Percentiles rank a stretch among this genome's conserved stretches.
These are phyloP conservation scores for Alternaria tenuissima DNA, from an alignment of 2,329 filamentous ascomycete genomes.

Conservation along the genomic window DNA sequence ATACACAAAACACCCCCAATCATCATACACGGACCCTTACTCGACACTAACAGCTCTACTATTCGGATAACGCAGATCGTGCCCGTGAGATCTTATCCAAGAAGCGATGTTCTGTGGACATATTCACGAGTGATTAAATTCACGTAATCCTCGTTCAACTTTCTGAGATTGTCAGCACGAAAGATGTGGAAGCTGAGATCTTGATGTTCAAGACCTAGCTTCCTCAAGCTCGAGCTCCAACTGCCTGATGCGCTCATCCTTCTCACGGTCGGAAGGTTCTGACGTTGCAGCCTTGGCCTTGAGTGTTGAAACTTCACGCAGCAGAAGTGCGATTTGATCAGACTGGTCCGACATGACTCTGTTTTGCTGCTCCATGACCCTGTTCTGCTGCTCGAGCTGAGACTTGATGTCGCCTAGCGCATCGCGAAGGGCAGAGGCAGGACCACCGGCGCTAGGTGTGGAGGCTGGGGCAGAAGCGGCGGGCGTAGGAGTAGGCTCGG, in stretches of 20 bases:
- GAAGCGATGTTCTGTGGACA: not conserved
- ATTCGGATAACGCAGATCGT: not conserved
- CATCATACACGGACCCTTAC: constrained; percentile 12
- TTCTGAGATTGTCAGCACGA: not conserved
- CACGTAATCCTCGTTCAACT: not conserved
- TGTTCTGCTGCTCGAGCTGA: constrained; percentile 78
- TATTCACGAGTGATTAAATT: constrained; percentile 6
- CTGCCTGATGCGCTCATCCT: constrained; percentile 53
- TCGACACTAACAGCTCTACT: not conserved
- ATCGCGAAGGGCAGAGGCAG: constrained; percentile 66
- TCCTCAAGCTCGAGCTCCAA: constrained; percentile 54
- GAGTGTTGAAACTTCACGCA: constrained; percentile 68
- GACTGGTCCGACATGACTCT: constrained; percentile 80
- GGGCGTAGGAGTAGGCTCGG: constrained; percentile 50
- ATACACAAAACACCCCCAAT: constrained; percentile 18
- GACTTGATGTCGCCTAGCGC: constrained; percentile 80
- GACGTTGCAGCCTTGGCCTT: constrained; percentile 74
- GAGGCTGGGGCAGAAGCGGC: constrained; percentile 51
- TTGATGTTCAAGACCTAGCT: constrained; percentile 43
- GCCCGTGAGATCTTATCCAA: constrained; percentile 8
- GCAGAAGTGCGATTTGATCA: constrained; percentile 74
- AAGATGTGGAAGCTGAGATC: not conserved
- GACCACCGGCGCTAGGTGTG: constrained; percentile 52
- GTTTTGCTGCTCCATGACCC: constrained; percentile 80
- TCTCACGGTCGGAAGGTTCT: constrained; percentile 45